phyloP scores from a whole-genome alignment of 2,329 filamentous ascomycete species.

The Eutypella sp. region DNA sequence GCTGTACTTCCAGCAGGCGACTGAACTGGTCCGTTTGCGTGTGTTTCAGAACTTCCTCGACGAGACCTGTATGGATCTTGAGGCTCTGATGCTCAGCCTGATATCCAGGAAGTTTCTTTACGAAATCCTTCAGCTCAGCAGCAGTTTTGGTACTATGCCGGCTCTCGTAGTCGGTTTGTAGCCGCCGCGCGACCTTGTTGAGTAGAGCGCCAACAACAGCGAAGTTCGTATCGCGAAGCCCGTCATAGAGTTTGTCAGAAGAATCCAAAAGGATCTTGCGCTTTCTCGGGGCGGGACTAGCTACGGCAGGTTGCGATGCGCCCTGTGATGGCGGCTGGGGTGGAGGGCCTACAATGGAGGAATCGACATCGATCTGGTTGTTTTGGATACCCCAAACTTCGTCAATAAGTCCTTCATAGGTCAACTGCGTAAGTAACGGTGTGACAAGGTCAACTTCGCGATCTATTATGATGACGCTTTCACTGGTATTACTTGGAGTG shows the following conservation, averaged over 20 bases:
- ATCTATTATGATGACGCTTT: slow-evolving; percentile 92
- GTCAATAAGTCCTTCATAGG: slow-evolving; percentile 93
- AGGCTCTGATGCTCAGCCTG: slow-evolving; percentile 90
- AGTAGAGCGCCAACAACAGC: slow-evolving; percentile 85
- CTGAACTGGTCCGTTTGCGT: slow-evolving; percentile 88
- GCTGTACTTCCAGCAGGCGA: slow-evolving; percentile 84
- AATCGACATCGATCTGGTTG: slow-evolving; percentile 89
- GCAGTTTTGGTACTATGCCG: slow-evolving; percentile 84
- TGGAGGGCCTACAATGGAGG: slow-evolving; percentile 76
- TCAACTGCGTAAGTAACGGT: slow-evolving; percentile 86
- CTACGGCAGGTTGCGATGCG: slow-evolving; percentile 50
- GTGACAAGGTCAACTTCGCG: slow-evolving; percentile 93
- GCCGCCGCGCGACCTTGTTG: slow-evolving; percentile 82
- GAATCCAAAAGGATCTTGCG: slow-evolving; percentile 86
- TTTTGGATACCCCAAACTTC: slow-evolving; percentile 89
- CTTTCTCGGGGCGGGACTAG: slow-evolving; percentile 60
- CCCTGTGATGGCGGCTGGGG: slow-evolving; percentile 50
- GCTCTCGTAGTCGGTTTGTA: slow-evolving; percentile 82
- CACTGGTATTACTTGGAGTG: slow-evolving; percentile 79
- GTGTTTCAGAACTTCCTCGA: slow-evolving; percentile 92
- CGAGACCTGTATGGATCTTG: slow-evolving; percentile 86
- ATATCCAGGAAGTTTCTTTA: slow-evolving; percentile 86
- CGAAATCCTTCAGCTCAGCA: slow-evolving; percentile 88
- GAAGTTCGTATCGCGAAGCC: slow-evolving; percentile 89
- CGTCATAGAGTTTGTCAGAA: slow-evolving; percentile 81